Conservation (phyloP, 228 moss, liverwort and hornwort species). For the Sphagnum magellanicum region DNA sequence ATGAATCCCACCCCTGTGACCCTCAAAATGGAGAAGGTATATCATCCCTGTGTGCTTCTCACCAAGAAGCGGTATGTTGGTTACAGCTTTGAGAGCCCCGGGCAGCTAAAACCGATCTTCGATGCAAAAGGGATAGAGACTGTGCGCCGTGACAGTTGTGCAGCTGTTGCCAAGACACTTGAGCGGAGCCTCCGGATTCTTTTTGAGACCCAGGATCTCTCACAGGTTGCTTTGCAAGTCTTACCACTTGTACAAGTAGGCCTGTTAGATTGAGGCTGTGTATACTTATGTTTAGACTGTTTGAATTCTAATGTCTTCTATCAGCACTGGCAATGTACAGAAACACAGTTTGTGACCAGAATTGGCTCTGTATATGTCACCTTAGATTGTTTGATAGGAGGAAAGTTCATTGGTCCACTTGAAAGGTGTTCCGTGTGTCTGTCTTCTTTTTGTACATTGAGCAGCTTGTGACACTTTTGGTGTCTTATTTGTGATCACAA, state of each 20-base stretch:
- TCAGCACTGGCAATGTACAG: too few relatives aligned
- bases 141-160: slow-evolving; percentile 90
- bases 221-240: slow-evolving; percentile 43
- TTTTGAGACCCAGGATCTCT: slow-evolving; percentile 85
- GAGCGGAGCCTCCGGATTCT: slow-evolving; percentile 78
- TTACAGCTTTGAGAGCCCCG: slow-evolving; percentile 83
- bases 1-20: slow-evolving; percentile 83
- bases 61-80: slow-evolving; percentile 98
- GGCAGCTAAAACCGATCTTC: slow-evolving; percentile 70
- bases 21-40: slow-evolving; percentile 96
- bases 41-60: slow-evolving; percentile 91
- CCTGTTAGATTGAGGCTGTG: too few relatives aligned
- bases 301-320: too few relatives aligned
- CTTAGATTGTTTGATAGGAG: too few relatives aligned
- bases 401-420: too few relatives aligned
- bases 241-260: not conserved
- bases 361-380: too few relatives aligned
- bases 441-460: too few relatives aligned
- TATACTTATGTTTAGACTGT: too few relatives aligned
- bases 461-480: too few relatives aligned
- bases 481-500: too few relatives aligned
- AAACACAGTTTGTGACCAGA: too few relatives aligned
- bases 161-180: slow-evolving; percentile 84
- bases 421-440: too few relatives aligned
- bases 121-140: slow-evolving; percentile 99